Base-by-base conservation (phyloP, 306 rosid species). In the Quercus aquifolioides region DNA sequence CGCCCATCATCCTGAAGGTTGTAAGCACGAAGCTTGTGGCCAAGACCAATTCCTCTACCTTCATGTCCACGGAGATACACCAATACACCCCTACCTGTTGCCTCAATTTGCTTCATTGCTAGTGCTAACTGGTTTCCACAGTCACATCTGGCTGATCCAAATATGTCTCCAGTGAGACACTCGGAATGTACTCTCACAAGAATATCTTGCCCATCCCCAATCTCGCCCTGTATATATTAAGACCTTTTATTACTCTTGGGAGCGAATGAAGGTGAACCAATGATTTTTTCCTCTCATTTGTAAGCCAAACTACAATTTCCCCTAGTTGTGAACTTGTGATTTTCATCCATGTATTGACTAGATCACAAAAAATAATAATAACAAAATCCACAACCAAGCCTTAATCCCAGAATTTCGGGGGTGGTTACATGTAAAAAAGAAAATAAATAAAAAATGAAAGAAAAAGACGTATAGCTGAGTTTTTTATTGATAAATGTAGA, bases 141-240 rank as follows among this genome's bases (percentile, higher is more conserved):
- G 73, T 92, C 86, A 57, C 97, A 88, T 78, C 87, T 87, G 65
- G 89, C 90, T 14, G 97, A 89, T 20, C 95, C 93, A 57, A 92
- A 92, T 69, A 92, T 83, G 43, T 92, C 97, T 1, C 95, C 97
- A 2, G 91, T 73, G 73, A 90, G 87, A 74, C 97, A 92, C 74
- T 90, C 92, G 1, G 93, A 86, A 63, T 92, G 97, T 51, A 92
- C 91, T 65, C 97, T 86, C 70, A 92, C 97, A 25, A 89, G 91
- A 35, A 90, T 74, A n/a, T 92, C 85, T 59, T 82, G 82, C 26
- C 97, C 96, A 58, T 89, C 88, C 13, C 86, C 88, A 52, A 90
- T 82, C 25, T 90, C 95, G 52, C 93, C 95, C 95, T 92, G 83
- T 69, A 78, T 25, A 79, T 76, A 35, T 28, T 33, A 80, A 56